These are phyloP conservation scores for Pichia sorboxylosa DNA, from an alignment of 1,139 yeast species.

Conservation along the genomic window DNA sequence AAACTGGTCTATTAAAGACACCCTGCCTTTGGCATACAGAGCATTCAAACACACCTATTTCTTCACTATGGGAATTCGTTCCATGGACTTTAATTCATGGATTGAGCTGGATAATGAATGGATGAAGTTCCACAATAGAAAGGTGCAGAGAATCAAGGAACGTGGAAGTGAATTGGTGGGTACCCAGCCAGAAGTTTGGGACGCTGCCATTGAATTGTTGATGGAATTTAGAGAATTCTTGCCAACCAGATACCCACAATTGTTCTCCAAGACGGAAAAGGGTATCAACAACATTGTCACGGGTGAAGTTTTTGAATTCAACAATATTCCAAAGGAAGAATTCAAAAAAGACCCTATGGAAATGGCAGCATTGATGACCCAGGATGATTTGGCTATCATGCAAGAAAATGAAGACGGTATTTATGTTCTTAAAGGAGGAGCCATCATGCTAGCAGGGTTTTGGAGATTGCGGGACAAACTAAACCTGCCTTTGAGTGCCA, in stretches of 20 bases:
- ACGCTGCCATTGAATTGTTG: constrained; percentile 46
- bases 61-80: constrained; percentile 54
- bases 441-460: constrained; percentile 51
- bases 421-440: constrained; percentile 46
- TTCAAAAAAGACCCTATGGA: constrained; percentile 43
- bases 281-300: constrained; percentile 45
- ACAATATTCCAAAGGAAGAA: constrained; percentile 20
- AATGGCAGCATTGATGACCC: constrained; percentile 46
- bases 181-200: constrained; percentile 39
- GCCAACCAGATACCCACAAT: constrained; percentile 46
- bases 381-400: constrained; percentile 61
- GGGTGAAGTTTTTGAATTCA: constrained; percentile 35
- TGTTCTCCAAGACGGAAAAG: constrained; percentile 33
- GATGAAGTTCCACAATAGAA: constrained; percentile 41
- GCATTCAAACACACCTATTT: constrained; percentile 50
- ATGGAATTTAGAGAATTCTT: constrained; percentile 42
- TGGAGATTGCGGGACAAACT: constrained; percentile 53
- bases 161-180: constrained; percentile 39
- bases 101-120: constrained; percentile 57
- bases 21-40: constrained; percentile 49
- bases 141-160: constrained; percentile 35
- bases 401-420: constrained; percentile 45
- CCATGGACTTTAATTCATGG: constrained; percentile 50
- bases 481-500: constrained; percentile 39
- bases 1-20: constrained; percentile 39